Percentiles rank a stretch among this genome's conserved stretches.
phyloP scores from a whole-genome alignment of 495 filamentous ascomycete genomes.

The Xylaria scruposa region DNA sequence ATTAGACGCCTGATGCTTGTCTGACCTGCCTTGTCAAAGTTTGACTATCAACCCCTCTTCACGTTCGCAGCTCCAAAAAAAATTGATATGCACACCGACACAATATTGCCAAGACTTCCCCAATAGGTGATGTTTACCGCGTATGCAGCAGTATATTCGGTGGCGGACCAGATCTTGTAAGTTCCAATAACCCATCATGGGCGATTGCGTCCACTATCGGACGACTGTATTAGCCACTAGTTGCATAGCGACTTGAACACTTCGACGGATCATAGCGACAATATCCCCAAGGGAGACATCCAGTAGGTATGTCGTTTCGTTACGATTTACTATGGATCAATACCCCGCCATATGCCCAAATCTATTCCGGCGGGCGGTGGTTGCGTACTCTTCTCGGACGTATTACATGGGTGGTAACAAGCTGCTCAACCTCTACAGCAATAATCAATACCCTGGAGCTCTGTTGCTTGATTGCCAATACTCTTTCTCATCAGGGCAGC shows the following conservation, averaged over 20 bases:
- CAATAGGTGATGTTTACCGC: not conserved
- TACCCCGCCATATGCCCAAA: not conserved
- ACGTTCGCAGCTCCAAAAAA: conserved; percentile 18
- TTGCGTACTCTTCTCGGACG: not conserved
- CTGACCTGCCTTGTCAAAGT: conserved; percentile 5
- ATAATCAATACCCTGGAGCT: not conserved
- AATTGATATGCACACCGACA: conserved; percentile 23
- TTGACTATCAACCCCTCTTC: not conserved
- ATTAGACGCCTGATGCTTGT: conserved; percentile 24
- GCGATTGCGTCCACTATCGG: not conserved
- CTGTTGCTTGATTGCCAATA: conserved; percentile 12
- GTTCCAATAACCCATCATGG: not conserved
- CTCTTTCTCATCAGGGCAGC: not conserved
- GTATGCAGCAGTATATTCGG: not conserved
- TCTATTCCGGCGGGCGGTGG: too few species aligned
- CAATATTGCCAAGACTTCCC: not conserved
- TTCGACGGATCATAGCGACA: not conserved
- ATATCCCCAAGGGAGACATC: not conserved
- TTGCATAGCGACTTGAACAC: not conserved
- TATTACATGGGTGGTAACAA: not conserved
- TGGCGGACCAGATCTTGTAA: not conserved
- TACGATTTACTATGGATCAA: not conserved
- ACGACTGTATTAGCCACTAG: not conserved
- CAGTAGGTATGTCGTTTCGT: not conserved
- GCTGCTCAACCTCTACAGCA: not conserved